A percentile compares a stretch with the other conserved stretches of the same genome.
phyloP scores from a whole-genome alignment of 139 green algal genomes.

The Micractinium conductrix region DNA sequence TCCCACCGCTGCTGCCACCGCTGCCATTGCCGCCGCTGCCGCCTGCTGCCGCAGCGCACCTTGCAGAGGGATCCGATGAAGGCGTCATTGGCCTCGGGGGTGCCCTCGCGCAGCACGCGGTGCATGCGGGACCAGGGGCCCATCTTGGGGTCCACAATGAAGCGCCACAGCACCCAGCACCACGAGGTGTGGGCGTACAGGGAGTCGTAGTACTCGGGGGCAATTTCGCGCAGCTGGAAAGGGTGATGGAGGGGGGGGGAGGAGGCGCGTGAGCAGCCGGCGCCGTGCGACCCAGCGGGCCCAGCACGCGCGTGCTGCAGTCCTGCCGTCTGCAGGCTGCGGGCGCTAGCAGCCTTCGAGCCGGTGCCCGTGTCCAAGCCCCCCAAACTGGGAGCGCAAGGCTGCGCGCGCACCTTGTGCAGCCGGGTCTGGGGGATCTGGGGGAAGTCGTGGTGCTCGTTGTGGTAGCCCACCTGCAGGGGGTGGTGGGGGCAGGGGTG shows the following conservation, averaged over 20 bases:
- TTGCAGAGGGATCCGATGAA: conserved; percentile 33
- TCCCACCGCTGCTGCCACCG: too few relatives aligned
- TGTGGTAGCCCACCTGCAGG: conserved; percentile 75
- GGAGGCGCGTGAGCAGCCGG: neutral
- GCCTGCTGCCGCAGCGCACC: too few relatives aligned
- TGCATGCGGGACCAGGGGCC: conserved; percentile 58
- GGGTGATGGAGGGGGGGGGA: neutral
- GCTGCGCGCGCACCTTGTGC: conserved; percentile 39
- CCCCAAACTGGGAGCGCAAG: neutral
- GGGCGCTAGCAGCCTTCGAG: too few relatives aligned
- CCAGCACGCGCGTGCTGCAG: too few relatives aligned
- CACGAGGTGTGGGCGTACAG: conserved; percentile 70
- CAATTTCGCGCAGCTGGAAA: conserved; percentile 62
- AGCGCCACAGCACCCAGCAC: conserved; percentile 69
- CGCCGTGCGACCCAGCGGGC: too few relatives aligned
- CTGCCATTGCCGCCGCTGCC: too few relatives aligned
- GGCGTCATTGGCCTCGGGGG: conserved; percentile 22
- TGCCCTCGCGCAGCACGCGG: conserved; percentile 31
- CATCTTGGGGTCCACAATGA: conserved; percentile 67
- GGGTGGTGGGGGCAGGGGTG: too few relatives aligned
- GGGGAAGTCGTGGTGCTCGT: conserved; percentile 88
- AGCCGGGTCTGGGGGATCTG: conserved; percentile 75
- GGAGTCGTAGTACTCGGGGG: conserved; percentile 75
- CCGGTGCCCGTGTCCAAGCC: too few relatives aligned
- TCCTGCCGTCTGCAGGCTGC: too few relatives aligned